phyloP scores from a whole-genome alignment of 129 eudicot species.

The Chrysanthemum seticuspe region DNA sequence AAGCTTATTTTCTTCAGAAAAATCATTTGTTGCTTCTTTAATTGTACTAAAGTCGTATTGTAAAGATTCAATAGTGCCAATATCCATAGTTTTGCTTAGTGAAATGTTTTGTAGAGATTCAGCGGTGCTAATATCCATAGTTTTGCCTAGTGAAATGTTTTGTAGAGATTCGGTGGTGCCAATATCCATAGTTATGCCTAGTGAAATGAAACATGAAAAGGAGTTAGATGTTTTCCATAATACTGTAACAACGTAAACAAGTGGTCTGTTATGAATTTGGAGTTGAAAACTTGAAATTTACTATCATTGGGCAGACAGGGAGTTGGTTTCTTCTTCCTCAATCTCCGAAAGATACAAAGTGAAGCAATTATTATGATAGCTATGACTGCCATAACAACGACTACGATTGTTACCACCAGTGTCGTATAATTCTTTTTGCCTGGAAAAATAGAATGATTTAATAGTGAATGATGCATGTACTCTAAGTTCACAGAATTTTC shows the following conservation, averaged over 20 bases:
- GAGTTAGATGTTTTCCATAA: neutral
- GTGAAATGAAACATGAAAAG: neutral
- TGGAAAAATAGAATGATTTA: neutral
- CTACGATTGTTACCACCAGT: neutral
- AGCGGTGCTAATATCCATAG: too few relatives aligned
- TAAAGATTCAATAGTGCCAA: neutral
- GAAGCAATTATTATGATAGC: neutral
- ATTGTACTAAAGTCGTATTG: slow-evolving; percentile 1
- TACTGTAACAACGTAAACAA: neutral
- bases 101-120: too few relatives aligned
- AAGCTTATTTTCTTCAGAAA: neutral
- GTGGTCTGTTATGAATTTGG: neutral
- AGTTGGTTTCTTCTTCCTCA: neutral
- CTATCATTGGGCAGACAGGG: neutral
- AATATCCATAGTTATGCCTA: neutral
- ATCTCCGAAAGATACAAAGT: neutral
- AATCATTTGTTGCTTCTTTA: slow-evolving; percentile 1
- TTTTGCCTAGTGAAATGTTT: too few relatives aligned
- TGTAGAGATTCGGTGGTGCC: too few relatives aligned
- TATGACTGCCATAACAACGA: neutral
- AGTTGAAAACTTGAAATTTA: neutral
- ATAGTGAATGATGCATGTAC: neutral
- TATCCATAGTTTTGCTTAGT: too few relatives aligned
- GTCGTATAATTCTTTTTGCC: neutral
- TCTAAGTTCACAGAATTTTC: neutral